Percentiles rank a stretch among this genome's conserved stretches.
These are phyloP conservation scores for Stagonosporopsis cucurbitacearum DNA, from an alignment of 2,329 filamentous ascomycete genomes.

Conservation along the genomic window DNA sequence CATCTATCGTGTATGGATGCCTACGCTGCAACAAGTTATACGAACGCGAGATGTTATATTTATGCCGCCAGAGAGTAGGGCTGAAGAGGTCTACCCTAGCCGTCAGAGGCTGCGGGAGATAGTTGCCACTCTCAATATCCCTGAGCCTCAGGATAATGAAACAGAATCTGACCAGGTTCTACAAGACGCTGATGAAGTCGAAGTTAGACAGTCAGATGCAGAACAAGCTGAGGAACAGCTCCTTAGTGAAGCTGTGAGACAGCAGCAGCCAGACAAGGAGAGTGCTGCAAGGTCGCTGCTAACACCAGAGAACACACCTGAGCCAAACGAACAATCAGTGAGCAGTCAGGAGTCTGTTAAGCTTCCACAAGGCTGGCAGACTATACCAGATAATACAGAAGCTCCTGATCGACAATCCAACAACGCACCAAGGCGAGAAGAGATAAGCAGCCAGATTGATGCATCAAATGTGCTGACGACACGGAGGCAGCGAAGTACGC, in stretches of 20 bases:
- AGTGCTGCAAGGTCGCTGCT: not conserved
- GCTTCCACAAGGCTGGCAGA: slow-evolving; percentile 5
- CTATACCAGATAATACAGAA: no score
- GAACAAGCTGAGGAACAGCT: not conserved
- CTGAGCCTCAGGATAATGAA: no score
- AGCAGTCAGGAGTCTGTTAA: not conserved
- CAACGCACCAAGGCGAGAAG: slow-evolving; percentile 1
- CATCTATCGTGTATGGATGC: slow-evolving; percentile 10
- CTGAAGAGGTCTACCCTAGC: no score
- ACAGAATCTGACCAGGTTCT: no score
- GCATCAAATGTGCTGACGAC: not conserved
- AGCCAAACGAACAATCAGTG: not conserved
- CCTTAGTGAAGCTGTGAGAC: not conserved
- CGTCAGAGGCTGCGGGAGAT: no score
- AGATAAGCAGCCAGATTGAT: slow-evolving; percentile 3
- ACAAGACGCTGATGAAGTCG: no score
- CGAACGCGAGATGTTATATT: no score
- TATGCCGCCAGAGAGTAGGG: no score
- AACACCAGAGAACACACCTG: slow-evolving; percentile 2
- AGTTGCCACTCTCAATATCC: no score
- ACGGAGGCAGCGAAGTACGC: not conserved
- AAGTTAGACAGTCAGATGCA: not conserved
- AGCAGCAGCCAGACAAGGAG: not conserved
- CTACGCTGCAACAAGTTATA: no score
- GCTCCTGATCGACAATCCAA: slow-evolving; percentile 1